Evolutionary conservation across 1,284 basidiomycete species (phyloP).

Genomic region (Cyathus olla): DNA sequence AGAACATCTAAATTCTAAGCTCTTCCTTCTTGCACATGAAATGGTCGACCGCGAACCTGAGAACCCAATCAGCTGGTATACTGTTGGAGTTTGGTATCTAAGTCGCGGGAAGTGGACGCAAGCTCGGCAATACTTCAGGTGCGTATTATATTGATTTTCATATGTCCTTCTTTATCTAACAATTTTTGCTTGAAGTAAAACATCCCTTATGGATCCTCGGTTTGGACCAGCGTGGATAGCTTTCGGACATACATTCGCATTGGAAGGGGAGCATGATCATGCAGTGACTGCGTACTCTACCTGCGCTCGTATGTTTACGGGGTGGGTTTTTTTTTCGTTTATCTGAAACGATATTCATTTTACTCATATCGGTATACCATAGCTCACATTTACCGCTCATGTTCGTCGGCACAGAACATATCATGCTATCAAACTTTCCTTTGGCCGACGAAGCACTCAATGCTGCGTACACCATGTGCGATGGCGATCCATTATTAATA

Average conservation of each 20-base stretch:
- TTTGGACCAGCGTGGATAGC: constrained; percentile 98
- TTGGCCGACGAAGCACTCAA: constrained; percentile 91
- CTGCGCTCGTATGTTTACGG: constrained; percentile 93
- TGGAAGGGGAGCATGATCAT: constrained; percentile 98
- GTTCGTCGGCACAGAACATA: constrained; percentile 99
- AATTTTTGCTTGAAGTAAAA: constrained; percentile 72
- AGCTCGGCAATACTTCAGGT: constrained; percentile 94
- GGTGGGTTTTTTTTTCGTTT: constrained; percentile 60
- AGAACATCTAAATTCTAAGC: constrained; percentile 88
- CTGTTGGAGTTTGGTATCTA: constrained; percentile 98
- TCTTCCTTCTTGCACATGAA: constrained; percentile 97
- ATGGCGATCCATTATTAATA: constrained; percentile 88
- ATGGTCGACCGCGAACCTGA: constrained; percentile 95
- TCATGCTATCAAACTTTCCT: constrained; percentile 86
- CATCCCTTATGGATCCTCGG: constrained; percentile 95
- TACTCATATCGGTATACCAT: constrained; percentile 9
- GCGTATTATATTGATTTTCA: constrained; percentile 18
- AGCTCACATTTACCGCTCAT: constrained; percentile 94
- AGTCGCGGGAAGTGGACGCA: constrained; percentile 88
- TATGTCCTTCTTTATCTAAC: background rate
- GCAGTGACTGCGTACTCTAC: constrained; percentile 99
- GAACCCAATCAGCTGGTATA: constrained; percentile 96
- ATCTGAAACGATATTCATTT: background rate
- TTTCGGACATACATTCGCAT: constrained; percentile 96
- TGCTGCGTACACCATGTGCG: constrained; percentile 84